Evolutionary conservation across 306 rosid genomes (phyloP), one percentile per base, ranked within the genome.

Genomic region (Trifolium dubium): DNA sequence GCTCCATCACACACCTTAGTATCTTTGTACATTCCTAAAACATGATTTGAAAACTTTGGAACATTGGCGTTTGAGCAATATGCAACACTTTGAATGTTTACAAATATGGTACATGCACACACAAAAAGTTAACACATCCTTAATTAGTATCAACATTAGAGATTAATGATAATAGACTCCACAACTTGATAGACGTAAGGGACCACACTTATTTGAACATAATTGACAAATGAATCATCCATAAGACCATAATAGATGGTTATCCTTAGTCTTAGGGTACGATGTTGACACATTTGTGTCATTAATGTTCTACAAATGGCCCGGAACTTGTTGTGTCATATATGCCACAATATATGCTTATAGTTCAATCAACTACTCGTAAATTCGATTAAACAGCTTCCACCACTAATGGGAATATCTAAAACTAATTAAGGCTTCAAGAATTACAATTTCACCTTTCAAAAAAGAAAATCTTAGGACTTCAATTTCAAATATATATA

Each of bases 381-480:
- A 65, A 19, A 43, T 77, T 17, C 14, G 73, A 82, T 78, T 46
- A 75, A 78, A 86, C 67, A 78, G 70, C 81, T 75, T 72, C 73
- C 40, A 69, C 83, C 87, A 84, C 81, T 84, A 28, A 72, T 46
- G 81, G 69, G 69, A 69, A 79, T 79, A 74, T 77, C 66, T 15
- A 62, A 29, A 63, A 9, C 39, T 8, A 63, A 9, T 32, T 8
- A 35, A 74, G 67, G 74, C 69, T 73, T 74, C 66, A 37, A 30
- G 69, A 18, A 67, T 63, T 34, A 18, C 13, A 80, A 69, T 64
- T 77, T 59, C 9, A 55, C n/a, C 32, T 43, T 63, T 61, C 59
- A 35, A 6, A 35, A 5, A 35, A 34, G 5, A 35, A 34, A 34
- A 5, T 35, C 8, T 35, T 5, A 35, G 8, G 39, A 35, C 39